Conservation (phyloP, 208 protist species). For the Leishmania arabica region DNA sequence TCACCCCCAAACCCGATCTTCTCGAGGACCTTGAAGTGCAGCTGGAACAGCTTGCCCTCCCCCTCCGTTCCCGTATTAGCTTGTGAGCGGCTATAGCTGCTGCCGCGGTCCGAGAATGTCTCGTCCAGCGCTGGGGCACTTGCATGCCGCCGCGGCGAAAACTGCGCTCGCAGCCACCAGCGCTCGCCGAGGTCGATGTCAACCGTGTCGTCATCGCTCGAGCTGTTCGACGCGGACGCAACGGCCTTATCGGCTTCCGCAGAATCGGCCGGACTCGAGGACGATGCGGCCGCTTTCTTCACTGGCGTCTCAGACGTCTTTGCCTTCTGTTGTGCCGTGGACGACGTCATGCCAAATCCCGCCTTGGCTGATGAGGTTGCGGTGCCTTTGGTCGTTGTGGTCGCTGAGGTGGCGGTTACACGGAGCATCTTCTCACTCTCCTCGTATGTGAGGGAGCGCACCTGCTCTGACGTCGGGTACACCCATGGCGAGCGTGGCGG, state of each 20-base stretch:
- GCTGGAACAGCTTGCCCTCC: conserved; percentile 68
- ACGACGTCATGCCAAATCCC: background rate
- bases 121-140: conserved; percentile 25
- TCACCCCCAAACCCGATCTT: conserved; percentile 79
- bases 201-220: conserved; percentile 24
- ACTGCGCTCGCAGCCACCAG: conserved; percentile 35
- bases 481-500: conserved; percentile 14
- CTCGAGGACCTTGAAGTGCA: conserved; percentile 70
- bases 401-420: background rate
- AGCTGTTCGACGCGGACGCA: background rate
- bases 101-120: conserved; percentile 9
- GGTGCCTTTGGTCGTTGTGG: background rate
- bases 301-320: too few species aligned
- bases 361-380: background rate
- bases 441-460: conserved; percentile 20
- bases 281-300: background rate
- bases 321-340: background rate
- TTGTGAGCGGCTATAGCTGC: conserved; percentile 22
- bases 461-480: conserved; percentile 22
- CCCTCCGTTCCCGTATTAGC: conserved; percentile 13
- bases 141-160: conserved; percentile 3
- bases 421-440: conserved; percentile 1
- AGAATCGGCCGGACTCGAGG: background rate
- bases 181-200: conserved; percentile 37
- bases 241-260: background rate